These are phyloP conservation scores for Candida patagonica DNA, from an alignment of 805 yeast species.

Conservation along the genomic window DNA sequence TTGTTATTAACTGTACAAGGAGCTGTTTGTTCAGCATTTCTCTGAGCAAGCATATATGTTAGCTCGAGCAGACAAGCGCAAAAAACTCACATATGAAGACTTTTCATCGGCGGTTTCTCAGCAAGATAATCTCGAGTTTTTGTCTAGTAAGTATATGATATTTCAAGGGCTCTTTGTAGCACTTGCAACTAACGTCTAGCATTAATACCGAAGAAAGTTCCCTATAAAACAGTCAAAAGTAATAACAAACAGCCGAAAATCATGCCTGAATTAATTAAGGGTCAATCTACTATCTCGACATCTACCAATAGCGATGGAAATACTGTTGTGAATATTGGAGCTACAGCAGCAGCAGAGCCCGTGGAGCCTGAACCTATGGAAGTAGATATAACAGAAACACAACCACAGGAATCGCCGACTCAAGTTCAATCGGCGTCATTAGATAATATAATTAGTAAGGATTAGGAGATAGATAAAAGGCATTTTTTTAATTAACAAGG, in stretches of 20 bases:
- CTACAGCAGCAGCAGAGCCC: background rate
- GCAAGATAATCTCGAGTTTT: constrained; percentile 52
- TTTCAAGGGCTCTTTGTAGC: background rate
- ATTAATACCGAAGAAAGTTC: constrained; percentile 44
- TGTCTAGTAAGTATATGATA: constrained; percentile 26
- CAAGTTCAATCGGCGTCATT: too few relatives aligned
- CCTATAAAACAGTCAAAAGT: constrained; percentile 13
- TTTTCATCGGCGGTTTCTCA: constrained; percentile 53
- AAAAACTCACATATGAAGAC: constrained; percentile 62
- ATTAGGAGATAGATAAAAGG: too few relatives aligned
- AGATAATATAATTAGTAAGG: too few relatives aligned
- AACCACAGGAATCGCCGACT: too few relatives aligned
- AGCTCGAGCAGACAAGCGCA: constrained; percentile 57
- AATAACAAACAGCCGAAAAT: constrained; percentile 3
- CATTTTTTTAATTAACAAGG: too few relatives aligned
- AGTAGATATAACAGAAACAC: too few relatives aligned
- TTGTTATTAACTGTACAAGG: constrained; percentile 23
- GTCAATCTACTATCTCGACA: constrained; percentile 6
- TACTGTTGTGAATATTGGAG: background rate
- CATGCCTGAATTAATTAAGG: constrained; percentile 3
- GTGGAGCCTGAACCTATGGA: background rate
- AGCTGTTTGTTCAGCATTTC: constrained; percentile 58
- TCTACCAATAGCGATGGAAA: background rate
- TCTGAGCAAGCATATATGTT: constrained; percentile 60
- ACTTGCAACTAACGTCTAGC: constrained; percentile 18